These are phyloP conservation scores for Poteriospumella lacustris DNA, from an alignment of 108 stramenopile species.

Conservation along the genomic window DNA sequence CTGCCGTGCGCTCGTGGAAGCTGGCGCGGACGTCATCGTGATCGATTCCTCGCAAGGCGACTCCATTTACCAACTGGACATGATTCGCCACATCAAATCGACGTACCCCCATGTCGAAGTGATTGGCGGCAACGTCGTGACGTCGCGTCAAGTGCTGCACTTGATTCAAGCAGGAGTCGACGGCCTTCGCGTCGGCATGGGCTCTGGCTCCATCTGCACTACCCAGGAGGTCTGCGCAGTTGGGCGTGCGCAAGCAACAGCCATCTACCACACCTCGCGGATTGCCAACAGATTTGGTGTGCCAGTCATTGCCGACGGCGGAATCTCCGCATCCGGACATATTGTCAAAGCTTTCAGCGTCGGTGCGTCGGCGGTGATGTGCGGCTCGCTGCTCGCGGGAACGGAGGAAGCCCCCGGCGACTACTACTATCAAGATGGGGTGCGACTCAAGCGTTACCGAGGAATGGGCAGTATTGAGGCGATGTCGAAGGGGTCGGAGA, in stretches of 20 bases:
- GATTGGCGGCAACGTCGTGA: slow-evolving; percentile 98
- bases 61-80: slow-evolving; percentile 95
- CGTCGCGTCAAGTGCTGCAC: slow-evolving; percentile 85
- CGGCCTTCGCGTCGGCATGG: slow-evolving; percentile 99
- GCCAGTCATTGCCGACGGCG: slow-evolving; percentile 97
- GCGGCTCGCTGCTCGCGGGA: slow-evolving; percentile 99
- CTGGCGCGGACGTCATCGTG: slow-evolving; percentile 97
- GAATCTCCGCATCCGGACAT: slow-evolving; percentile 93
- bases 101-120: slow-evolving; percentile 78
- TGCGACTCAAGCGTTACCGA: slow-evolving; percentile 96
- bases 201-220: slow-evolving; percentile 98
- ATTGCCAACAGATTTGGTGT: slow-evolving; percentile 85
- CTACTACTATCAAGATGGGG: slow-evolving; percentile 98
- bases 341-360: slow-evolving; percentile 94
- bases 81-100: slow-evolving; percentile 81
- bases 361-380: slow-evolving; percentile 99
- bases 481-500: slow-evolving; percentile 92
- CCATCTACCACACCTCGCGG: slow-evolving; percentile 94
- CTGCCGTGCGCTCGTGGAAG: slow-evolving; percentile 72
- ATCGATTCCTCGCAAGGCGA: slow-evolving; percentile 99
- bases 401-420: slow-evolving; percentile 99
- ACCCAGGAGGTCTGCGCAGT: slow-evolving; percentile 99
- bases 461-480: slow-evolving; percentile 99
- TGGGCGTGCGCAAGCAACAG: slow-evolving; percentile 95
- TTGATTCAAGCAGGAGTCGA: slow-evolving; percentile 98